phyloP scores from a whole-genome alignment of 495 filamentous ascomycete species.

The Penicillium steckii region DNA sequence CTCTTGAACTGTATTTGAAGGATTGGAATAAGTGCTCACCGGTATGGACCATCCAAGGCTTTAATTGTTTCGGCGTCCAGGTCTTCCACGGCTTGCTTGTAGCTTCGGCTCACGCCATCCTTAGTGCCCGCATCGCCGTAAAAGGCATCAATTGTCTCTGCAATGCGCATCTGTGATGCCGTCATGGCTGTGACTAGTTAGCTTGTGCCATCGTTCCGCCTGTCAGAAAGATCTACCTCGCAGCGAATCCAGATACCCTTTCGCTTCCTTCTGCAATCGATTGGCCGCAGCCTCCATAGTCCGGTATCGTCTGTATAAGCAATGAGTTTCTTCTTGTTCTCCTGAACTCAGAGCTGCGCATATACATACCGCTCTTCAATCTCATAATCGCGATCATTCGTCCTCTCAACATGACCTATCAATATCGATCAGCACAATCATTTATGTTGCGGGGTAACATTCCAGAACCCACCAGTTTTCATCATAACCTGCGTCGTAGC shows the following conservation, averaged over 20 bases:
- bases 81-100: conserved; percentile 97
- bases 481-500: conserved; percentile 99
- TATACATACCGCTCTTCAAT: conserved; percentile 81
- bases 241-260: conserved; percentile 93
- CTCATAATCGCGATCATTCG: conserved; percentile 97
- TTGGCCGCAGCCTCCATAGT: conserved; percentile 94
- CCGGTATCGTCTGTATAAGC: conserved; percentile 70
- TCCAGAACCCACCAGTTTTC: conserved; percentile 73
- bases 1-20: background rate
- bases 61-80: conserved; percentile 98
- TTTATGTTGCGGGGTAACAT: conserved; percentile 19
- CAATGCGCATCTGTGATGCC: conserved; percentile 98
- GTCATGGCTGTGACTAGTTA: conserved; percentile 74
- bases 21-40: conserved; percentile 45
- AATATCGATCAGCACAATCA: conserved; percentile 1
- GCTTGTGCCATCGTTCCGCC: conserved; percentile 3
- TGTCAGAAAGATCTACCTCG: conserved; percentile 57
- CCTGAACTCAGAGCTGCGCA: too few species aligned
- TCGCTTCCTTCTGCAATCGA: conserved; percentile 93
- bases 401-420: conserved; percentile 92
- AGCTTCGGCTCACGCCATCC: conserved; percentile 91
- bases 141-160: conserved; percentile 98
- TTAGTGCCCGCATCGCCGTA: conserved; percentile 94
- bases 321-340: background rate
- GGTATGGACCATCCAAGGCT: conserved; percentile 94